Conservation (phyloP, 192 early-diverging fungal species). For the Cladochytrium replicatum region DNA sequence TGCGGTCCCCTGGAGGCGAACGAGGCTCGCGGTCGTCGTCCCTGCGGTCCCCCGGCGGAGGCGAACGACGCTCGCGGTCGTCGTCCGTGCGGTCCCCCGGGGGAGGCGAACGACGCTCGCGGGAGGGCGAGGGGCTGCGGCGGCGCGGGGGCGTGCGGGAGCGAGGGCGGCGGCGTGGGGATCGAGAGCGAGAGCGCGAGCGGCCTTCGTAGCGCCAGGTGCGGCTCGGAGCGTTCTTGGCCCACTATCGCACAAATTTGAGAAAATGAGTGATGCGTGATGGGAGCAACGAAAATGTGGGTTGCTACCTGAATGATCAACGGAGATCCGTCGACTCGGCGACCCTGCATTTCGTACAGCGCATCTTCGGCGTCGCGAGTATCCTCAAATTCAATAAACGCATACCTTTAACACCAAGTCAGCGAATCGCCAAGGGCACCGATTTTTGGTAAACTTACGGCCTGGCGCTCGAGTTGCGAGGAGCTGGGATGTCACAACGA, state of each 20-base stretch:
- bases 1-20: no score
- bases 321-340: conserved; percentile 66
- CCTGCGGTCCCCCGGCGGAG: no score
- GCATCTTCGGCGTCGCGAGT: conserved; percentile 84
- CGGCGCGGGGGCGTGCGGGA: conserved; percentile 6
- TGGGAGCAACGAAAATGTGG: no score
- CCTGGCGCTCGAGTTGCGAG: conserved; percentile 16
- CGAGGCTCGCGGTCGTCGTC: no score
- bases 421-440: neutral
- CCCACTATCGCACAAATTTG: conserved; percentile 47
- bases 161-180: neutral
- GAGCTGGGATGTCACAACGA: conserved; percentile 39
- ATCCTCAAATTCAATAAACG: conserved; percentile 94
- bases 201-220: conserved; percentile 60
- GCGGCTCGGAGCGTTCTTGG: conserved; percentile 70
- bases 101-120: no score
- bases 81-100: no score
- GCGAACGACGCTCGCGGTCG: no score
- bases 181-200: conserved; percentile 15
- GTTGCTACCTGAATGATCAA: conserved; percentile 82
- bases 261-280: no score
- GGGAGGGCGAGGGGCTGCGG: no score
- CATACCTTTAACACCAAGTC: conserved; percentile 52
- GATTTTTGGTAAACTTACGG: conserved; percentile 23
- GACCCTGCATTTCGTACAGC: conserved; percentile 84